Evolutionary conservation across 345 rosid genomes (phyloP).

Genomic region (Citrus sp.): DNA sequence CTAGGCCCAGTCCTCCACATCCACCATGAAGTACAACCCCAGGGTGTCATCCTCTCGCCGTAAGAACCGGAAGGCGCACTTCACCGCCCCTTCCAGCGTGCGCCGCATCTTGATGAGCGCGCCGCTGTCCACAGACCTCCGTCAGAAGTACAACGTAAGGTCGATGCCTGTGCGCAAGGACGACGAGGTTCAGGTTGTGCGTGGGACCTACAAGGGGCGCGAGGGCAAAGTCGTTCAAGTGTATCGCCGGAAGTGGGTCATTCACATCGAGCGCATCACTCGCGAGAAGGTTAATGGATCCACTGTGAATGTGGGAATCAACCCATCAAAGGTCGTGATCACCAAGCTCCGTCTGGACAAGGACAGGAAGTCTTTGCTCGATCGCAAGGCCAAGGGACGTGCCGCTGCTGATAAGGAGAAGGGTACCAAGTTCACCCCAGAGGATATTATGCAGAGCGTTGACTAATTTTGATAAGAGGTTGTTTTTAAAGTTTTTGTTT

Average conservation of each 20-base stretch:
- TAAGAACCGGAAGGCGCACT: conserved; percentile 80
- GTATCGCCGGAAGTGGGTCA: conserved; percentile 78
- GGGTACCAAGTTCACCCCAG: conserved; percentile 71
- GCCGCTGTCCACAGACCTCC: conserved; percentile 60
- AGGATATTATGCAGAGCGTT: conserved; percentile 78
- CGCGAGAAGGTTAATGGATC: conserved; percentile 82
- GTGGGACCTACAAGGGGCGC: conserved; percentile 80
- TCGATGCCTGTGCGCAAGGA: conserved; percentile 83
- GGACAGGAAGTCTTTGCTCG: conserved; percentile 66
- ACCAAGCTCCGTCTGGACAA: conserved; percentile 77
- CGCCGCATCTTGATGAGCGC: conserved; percentile 79
- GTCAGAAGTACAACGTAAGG: conserved; percentile 74
- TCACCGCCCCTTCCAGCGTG: conserved; percentile 65
- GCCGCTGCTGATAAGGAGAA: conserved; percentile 77
- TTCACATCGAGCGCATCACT: conserved; percentile 78
- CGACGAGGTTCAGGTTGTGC: conserved; percentile 80
- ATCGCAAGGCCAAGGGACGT: conserved; percentile 76
- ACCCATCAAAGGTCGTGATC: conserved; percentile 69
- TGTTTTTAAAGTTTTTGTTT: neutral
- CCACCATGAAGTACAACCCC: conserved; percentile 69
- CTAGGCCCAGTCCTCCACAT: neutral
- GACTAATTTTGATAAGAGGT: conserved; percentile 31
- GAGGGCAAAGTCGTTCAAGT: conserved; percentile 81
- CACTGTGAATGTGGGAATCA: conserved; percentile 70
- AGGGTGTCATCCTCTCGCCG: conserved; percentile 73